Evolutionary conservation across 805 yeast genomes (phyloP).

Genomic region (Wickerhamiella allomyrinae): DNA sequence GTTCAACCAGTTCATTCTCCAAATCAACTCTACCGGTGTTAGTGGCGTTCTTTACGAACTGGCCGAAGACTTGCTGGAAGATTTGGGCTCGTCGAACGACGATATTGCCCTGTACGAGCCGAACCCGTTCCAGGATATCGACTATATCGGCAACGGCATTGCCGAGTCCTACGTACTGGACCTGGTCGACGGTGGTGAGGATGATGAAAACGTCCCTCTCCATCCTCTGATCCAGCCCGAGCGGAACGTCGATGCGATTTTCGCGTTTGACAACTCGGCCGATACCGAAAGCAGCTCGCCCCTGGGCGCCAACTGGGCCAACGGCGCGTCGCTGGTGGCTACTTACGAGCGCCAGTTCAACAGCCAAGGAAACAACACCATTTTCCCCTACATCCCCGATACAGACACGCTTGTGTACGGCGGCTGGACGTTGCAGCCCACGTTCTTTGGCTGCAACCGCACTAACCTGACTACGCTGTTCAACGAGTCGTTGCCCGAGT

Average conservation of each 20-base stretch:
- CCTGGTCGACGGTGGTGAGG: slow-evolving; percentile 73
- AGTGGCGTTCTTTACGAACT: slow-evolving; percentile 34
- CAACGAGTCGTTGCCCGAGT: slow-evolving; percentile 20
- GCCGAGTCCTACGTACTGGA: slow-evolving; percentile 28
- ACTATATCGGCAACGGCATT: slow-evolving; percentile 7
- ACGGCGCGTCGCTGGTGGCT: slow-evolving; percentile 26
- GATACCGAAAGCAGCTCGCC: slow-evolving; percentile 21
- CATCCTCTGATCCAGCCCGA: slow-evolving; percentile 49
- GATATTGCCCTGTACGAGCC: slow-evolving; percentile 58
- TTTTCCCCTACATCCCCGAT: slow-evolving; percentile 20
- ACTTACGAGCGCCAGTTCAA: slow-evolving; percentile 21
- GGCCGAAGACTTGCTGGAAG: slow-evolving; percentile 31
- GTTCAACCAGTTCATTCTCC: slow-evolving; percentile 53
- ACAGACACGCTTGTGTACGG: slow-evolving; percentile 35
- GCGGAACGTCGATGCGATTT: slow-evolving; percentile 45
- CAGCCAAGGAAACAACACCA: slow-evolving; percentile 17
- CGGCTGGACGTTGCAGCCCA: slow-evolving; percentile 38
- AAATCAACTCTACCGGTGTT: slow-evolving; percentile 39
- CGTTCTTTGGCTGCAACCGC: slow-evolving; percentile 71
- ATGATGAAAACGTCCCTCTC: slow-evolving; percentile 56
- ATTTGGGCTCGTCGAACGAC: slow-evolving; percentile 23
- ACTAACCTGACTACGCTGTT: slow-evolving; percentile 46
- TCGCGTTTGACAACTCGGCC: slow-evolving; percentile 33
- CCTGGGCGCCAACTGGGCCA: slow-evolving; percentile 18
- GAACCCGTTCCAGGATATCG: slow-evolving; percentile 43